Evolutionary conservation across 352 stramenopile species (phyloP).

Genomic region (Thalassiosira oceanica): DNA sequence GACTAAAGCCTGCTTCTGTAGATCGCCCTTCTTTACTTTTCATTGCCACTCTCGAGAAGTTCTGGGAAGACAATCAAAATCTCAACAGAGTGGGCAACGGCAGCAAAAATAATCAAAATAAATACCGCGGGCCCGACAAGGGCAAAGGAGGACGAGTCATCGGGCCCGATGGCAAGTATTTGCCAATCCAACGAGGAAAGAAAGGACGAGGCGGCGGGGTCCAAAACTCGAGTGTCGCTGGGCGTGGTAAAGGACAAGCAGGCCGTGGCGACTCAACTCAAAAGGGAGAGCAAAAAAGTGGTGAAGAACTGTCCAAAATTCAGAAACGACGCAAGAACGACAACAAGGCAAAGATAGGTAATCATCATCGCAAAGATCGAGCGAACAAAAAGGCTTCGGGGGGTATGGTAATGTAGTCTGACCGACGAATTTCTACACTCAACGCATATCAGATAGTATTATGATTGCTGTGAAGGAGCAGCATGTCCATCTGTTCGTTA

Average conservation of each 20-base stretch:
- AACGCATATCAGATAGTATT: not conserved
- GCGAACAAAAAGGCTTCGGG: constrained; percentile 47
- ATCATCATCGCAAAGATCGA: constrained; percentile 56
- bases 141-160: constrained; percentile 72
- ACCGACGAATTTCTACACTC: not conserved
- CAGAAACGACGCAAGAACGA: constrained; percentile 67
- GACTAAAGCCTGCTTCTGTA: too few species aligned
- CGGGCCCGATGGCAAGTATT: constrained; percentile 70
- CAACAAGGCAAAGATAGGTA: constrained; percentile 66
- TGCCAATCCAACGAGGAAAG: constrained; percentile 50
- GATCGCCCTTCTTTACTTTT: too few species aligned
- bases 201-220: constrained; percentile 13
- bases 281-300: constrained; percentile 24
- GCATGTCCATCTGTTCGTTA: too few species aligned
- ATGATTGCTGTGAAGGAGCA: too few species aligned
- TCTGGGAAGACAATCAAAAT: constrained; percentile 13
- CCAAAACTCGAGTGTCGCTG: not conserved
- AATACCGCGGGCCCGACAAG: constrained; percentile 74
- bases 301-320: constrained; percentile 50
- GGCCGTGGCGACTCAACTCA: not conserved
- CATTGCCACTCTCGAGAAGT: too few species aligned
- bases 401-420: constrained; percentile 30
- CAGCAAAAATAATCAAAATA: constrained; percentile 24
- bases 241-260: not conserved
- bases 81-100: constrained; percentile 16